Base-by-base conservation (phyloP, 2,329 filamentous ascomycete genomes). In the Stemphylium lycopersici region DNA sequence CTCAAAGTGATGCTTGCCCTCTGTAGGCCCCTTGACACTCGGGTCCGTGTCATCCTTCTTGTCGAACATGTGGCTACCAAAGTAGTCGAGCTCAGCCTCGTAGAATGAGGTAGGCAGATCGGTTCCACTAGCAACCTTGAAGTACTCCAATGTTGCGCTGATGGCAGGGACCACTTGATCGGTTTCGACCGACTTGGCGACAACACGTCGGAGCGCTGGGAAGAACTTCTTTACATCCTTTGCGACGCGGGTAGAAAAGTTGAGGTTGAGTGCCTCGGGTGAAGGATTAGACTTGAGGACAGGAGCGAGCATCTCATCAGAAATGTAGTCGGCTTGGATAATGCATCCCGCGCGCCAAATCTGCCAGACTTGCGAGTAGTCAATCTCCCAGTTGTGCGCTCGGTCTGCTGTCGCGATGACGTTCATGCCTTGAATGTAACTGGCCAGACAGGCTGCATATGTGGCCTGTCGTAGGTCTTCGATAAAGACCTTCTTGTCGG, bases 321-420 rank as follows among this genome's bases (percentile, higher is more conserved):
- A 81, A 55, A 90, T 87, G 61, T 84, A 80, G 59, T 89, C 87
- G 1, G 84, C 82, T 64, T 87, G 83, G 66, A 90, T 90, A 70
- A 90, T 90, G 71, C 87, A 90, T 6, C 88, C 87, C 0, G 80
- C 84, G 2, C 86, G 82, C 88, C 87, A 90, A 59, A 90, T 86
- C 65, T 84, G 79, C 41, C 85, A 74, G 2, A 85, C 77, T 24
- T 79, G 76, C 12, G 69, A 67, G 62, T 82, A 82, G 59, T 84
- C 72, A 52, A 87, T 79, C 36, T 78, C 76, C 87, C 87, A 90
- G 29, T 79, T 78, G 65, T 88, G 80, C 29, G 83, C 76, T 37
- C 78, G 75, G 63, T 87, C 83, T 0, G 84, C 83, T 22, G 79
- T 79, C 4, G 83, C 81, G 60, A 90, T 85, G 42, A 89, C 75